Evolutionary conservation across 768 basidiomycete genomes (phyloP), one percentile per base, ranked within the genome.

Genomic region (Serpula lacrymans): DNA sequence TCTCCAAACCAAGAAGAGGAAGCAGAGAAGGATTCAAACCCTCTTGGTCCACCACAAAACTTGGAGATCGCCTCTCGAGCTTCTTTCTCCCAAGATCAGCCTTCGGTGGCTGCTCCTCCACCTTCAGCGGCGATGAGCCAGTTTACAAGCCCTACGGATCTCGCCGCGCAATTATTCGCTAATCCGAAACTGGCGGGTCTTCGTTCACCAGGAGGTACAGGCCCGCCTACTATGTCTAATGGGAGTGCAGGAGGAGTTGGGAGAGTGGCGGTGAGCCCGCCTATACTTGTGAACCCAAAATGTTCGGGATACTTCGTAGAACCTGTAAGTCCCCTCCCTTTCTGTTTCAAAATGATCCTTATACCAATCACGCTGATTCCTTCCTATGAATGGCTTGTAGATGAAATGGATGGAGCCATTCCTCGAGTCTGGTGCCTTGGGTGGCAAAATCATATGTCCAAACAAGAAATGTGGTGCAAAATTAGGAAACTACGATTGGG

Each of bases 261-360:
- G n/a, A 49, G 33, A 50, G 45, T 42, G 40, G 41, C 33, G 28
- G 14, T 54, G 33, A 82, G 80, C 41, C 72, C 78, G 2, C 85
- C 87, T 3, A 84, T 88, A 26, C 59, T 94, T 34, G 63, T 73
- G 25, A 89, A 93, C 54, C 69, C 84, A 11, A 83, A 84, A 52
- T 98, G 96, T 62, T 95, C 93, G 1, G 94, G 93, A 6, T 99
- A 99, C 62, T 98, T 97, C 56, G 80, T 97, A 32, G 95, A 98
- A 59, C 92, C 93, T 24, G 91, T 96, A 53, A 51, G 88, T 72
- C 6, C 16, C 16, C 42, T 34, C 25, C 30, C 5, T 10, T n/a
- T 10, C 18, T 9, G 13, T 21, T 32, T n/a, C 9, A 6, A n/a
- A 33, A 35, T 34, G 8, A 26, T 34, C 30, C n/a, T n/a, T n/a